Evolutionary conservation across 2,329 filamentous ascomycete genomes (phyloP).

Genomic region (Alternaria burnsii): DNA sequence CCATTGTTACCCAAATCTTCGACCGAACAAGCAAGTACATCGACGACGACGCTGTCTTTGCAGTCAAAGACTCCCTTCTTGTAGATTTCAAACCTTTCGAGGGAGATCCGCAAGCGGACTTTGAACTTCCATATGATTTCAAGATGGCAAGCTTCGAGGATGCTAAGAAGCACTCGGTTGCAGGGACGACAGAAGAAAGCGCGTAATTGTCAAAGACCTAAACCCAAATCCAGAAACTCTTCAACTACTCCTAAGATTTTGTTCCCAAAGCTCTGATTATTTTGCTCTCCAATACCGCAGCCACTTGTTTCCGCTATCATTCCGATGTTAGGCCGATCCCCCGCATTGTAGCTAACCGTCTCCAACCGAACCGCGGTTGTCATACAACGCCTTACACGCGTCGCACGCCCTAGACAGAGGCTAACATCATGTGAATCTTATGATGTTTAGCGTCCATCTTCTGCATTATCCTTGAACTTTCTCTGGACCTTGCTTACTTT

Average conservation of each 20-base stretch:
- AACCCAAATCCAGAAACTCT: background rate
- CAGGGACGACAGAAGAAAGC: slow-evolving; percentile 39
- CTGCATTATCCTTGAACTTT: background rate
- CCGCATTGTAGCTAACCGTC: slow-evolving; percentile 18
- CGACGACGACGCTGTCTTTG: slow-evolving; percentile 66
- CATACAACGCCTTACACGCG: slow-evolving; percentile 16
- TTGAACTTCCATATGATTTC: slow-evolving; percentile 64
- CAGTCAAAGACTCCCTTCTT: slow-evolving; percentile 66
- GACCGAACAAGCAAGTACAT: slow-evolving; percentile 72
- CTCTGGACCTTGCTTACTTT: background rate
- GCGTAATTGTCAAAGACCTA: slow-evolving; percentile 6
- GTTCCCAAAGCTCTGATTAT: background rate
- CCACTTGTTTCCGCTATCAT: slow-evolving; percentile 6
- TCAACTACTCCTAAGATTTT: background rate
- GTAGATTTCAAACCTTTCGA: slow-evolving; percentile 65
- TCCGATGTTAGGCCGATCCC: slow-evolving; percentile 20
- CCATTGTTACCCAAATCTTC: slow-evolving; percentile 81
- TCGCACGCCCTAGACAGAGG: slow-evolving; percentile 16
- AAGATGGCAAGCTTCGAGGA: slow-evolving; percentile 51
- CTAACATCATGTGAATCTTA: slow-evolving; percentile 13
- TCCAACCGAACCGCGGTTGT: slow-evolving; percentile 32
- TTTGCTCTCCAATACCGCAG: background rate
- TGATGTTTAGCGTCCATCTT: background rate
- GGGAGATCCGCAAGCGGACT: slow-evolving; percentile 61
- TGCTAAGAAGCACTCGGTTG: slow-evolving; percentile 39